Percentiles rank a stretch among this genome's conserved stretches.
These are phyloP conservation scores for Phytophthora kernoviae DNA, from an alignment of 352 stramenopile genomes.

Conservation along the genomic window DNA sequence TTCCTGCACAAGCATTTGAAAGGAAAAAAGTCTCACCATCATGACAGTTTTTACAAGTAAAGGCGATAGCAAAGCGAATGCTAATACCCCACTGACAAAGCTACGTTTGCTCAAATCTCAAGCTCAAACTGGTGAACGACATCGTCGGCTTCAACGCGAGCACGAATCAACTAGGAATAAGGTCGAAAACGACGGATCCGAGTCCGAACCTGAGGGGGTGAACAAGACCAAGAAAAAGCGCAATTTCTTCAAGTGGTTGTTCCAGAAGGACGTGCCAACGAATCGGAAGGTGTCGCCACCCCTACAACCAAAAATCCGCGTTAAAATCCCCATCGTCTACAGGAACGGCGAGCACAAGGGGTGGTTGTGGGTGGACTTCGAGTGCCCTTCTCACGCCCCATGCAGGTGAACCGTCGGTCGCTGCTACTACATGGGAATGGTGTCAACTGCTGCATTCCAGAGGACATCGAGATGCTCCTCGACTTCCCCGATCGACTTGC, in stretches of 20 bases:
- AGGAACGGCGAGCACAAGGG: constrained; percentile 33
- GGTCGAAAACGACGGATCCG: constrained; percentile 7
- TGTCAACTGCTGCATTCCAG: constrained; percentile 20
- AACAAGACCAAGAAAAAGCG: constrained; percentile 29
- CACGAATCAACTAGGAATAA: constrained; percentile 13
- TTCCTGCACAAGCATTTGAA: background rate
- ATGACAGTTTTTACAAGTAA: constrained; percentile 14
- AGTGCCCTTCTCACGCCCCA: constrained; percentile 35
- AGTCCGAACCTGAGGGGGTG: background rate
- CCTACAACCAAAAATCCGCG: constrained; percentile 14
- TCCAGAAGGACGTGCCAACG: constrained; percentile 20
- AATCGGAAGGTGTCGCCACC: constrained; percentile 27
- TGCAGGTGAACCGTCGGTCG: constrained; percentile 32
- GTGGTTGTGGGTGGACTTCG: constrained; percentile 29
- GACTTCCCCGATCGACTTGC: constrained; percentile 27
- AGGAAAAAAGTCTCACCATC: background rate
- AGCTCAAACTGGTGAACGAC: constrained; percentile 16
- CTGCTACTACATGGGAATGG: constrained; percentile 21
- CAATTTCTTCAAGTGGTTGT: constrained; percentile 33
- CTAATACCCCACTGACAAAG: constrained; percentile 5
- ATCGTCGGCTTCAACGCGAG: constrained; percentile 20
- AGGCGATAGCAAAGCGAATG: background rate
- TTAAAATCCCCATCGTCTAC: constrained; percentile 42
- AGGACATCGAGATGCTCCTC: constrained; percentile 20
- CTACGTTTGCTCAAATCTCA: constrained; percentile 23